A percentile compares a stretch with the other conserved stretches of the same genome.
Conservation (phyloP, 1,284 basidiomycete genomes). For the Ceratobasidium sp. region DNA sequence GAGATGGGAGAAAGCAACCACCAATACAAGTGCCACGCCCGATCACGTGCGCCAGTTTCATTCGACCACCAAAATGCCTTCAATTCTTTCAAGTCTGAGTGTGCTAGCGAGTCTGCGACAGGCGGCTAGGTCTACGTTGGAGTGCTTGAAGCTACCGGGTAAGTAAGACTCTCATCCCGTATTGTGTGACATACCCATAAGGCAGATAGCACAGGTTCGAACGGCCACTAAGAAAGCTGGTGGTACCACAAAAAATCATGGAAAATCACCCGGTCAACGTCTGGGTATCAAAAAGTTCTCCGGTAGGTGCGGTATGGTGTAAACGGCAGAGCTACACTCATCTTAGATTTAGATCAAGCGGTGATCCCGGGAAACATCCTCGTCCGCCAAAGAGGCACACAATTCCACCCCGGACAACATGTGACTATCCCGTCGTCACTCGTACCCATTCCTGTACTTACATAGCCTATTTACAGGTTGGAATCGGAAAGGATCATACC, state of each 20-base stretch:
- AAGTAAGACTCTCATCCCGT: not conserved
- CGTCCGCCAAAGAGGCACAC: slow-evolving; percentile 88
- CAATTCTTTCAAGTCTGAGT: slow-evolving; percentile 27
- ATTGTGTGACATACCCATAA: not conserved
- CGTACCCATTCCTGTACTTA: not conserved
- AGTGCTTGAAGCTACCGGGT: not conserved
- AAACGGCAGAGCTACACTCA: slow-evolving; percentile 48
- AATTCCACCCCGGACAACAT: slow-evolving; percentile 92
- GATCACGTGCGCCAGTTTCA: slow-evolving; percentile 32
- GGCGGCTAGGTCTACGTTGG: not conserved
- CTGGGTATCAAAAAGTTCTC: slow-evolving; percentile 95
- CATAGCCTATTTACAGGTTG: slow-evolving; percentile 67
- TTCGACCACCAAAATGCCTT: slow-evolving; percentile 10
- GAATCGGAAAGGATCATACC: slow-evolving; percentile 92
- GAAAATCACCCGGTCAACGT: slow-evolving; percentile 90
- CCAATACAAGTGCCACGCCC: not conserved
- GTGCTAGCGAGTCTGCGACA: slow-evolving; percentile 10
- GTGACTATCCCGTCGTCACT: slow-evolving; percentile 61
- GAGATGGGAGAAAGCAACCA: not conserved
- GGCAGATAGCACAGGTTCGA: slow-evolving; percentile 73
- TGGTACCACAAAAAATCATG: slow-evolving; percentile 90
- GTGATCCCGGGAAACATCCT: slow-evolving; percentile 95
- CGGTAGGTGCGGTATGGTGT: slow-evolving; percentile 64
- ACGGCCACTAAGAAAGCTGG: slow-evolving; percentile 96
- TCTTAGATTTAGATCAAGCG: slow-evolving; percentile 72